Evolutionary conservation across 2,329 filamentous ascomycete species (phyloP).

Genomic region (Sporothrix dimorphospora): DNA sequence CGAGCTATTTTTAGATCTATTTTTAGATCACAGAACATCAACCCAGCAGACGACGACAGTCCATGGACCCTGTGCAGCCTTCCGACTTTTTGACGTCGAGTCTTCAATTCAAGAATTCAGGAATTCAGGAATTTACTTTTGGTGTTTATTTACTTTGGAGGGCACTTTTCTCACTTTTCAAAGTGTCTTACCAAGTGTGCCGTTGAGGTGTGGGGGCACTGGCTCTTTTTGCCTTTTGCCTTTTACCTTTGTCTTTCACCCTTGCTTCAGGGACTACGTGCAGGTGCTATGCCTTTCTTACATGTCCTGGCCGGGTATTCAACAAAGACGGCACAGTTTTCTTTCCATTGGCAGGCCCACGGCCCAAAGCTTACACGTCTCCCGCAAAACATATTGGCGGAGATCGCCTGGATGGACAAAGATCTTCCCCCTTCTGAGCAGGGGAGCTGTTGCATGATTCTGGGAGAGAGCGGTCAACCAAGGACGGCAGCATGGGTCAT

Average conservation of each 20-base stretch:
- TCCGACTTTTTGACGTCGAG: neutral
- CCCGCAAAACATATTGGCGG: neutral
- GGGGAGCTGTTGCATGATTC: neutral
- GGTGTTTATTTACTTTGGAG: neutral
- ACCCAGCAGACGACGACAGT: neutral
- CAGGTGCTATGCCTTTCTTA: neutral
- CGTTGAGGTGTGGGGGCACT: neutral
- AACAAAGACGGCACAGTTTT: neutral
- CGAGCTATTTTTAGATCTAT: conserved; percentile 24
- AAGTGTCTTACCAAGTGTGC: neutral
- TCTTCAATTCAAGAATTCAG: neutral
- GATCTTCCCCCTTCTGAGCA: neutral
- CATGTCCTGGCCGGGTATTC: neutral
- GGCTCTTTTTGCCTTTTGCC: neutral
- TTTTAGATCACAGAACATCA: conserved; percentile 20
- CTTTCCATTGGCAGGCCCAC: neutral
- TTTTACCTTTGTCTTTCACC: conserved; percentile 1
- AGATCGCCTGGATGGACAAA: conserved; percentile 6
- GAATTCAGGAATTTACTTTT: neutral
- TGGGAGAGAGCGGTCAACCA: neutral
- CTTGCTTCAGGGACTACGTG: neutral
- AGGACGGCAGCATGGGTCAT: neutral
- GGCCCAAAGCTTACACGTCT: neutral
- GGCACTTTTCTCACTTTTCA: neutral
- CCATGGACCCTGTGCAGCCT: too few species aligned